Conservation (phyloP, 176 grass and related monocot species). For the Chloris gayana region DNA sequence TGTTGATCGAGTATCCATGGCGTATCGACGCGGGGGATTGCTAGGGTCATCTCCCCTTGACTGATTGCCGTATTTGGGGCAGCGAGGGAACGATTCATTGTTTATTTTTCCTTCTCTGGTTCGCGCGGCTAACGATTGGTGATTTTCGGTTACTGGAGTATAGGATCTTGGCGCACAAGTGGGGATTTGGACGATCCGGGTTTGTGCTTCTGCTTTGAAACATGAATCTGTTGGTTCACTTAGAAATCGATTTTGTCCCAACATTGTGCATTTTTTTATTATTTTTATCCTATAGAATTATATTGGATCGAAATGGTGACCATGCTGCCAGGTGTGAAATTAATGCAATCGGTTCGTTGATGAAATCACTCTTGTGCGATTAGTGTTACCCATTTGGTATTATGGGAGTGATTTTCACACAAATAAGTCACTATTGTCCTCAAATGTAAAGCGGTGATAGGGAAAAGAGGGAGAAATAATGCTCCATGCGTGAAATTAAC, state of each 20-base stretch:
- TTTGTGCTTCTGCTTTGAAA: not conserved
- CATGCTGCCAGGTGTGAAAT: not conserved
- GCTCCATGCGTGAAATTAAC: not conserved
- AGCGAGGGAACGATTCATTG: not conserved
- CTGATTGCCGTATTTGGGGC: not conserved
- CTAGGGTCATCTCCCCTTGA: not conserved
- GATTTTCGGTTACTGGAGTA: not conserved
- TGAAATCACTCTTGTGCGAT: not conserved
- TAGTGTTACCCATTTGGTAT: not conserved
- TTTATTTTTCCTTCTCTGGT: not conserved
- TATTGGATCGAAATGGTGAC: not conserved
- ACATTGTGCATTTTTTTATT: not conserved
- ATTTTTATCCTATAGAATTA: not conserved
- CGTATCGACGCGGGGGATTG: not conserved
- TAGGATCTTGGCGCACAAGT: not conserved
- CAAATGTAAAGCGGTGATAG: not conserved
- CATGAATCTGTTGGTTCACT: not conserved
- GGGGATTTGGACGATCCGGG: not conserved
- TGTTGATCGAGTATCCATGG: not conserved
- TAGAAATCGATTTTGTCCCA: not conserved
- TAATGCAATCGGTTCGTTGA: not conserved
- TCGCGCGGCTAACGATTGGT: not conserved
- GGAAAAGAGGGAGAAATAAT: not conserved
- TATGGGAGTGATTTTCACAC: not conserved
- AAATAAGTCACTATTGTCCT: not conserved